phyloP scores from a whole-genome alignment of 208 protist species.

The Leishmania amazonensis region DNA sequence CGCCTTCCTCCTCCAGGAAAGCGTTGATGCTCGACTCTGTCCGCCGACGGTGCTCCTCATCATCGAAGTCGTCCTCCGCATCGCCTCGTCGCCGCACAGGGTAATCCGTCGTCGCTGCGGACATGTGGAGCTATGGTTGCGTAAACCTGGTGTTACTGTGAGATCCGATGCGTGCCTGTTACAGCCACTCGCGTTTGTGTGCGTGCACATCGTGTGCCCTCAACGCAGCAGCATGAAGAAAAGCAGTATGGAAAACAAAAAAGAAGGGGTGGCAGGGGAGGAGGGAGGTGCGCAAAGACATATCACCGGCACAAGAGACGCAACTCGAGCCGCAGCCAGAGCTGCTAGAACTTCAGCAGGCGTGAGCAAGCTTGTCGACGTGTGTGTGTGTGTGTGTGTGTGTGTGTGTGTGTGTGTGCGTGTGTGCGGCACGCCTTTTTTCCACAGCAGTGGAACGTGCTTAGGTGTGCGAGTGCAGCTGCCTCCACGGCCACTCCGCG shows the following conservation, averaged over 20 bases:
- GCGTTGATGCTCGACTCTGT: slow-evolving; percentile 19
- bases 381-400: slow-evolving; percentile 6
- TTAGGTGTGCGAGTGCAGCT: background rate
- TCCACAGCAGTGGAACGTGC: background rate
- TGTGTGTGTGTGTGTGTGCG: background rate
- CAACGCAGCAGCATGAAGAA: background rate
- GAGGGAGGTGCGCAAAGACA: background rate
- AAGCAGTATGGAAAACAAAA: background rate
- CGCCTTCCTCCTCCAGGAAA: slow-evolving; percentile 29
- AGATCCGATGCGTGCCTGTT: background rate
- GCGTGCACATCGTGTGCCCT: background rate
- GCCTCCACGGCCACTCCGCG: background rate
- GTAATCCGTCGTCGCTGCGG: background rate
- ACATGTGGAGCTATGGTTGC: background rate
- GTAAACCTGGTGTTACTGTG: background rate
- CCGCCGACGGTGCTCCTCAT: background rate
- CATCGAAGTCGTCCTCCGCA: background rate
- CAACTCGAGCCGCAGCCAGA: background rate
- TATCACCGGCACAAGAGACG: background rate
- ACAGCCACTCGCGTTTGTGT: background rate
- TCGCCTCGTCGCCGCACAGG: background rate
- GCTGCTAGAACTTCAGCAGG: background rate
- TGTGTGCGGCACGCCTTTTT: background rate
- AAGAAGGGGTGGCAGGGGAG: background rate
- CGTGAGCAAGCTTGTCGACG: background rate